Conservation (phyloP, 2,329 filamentous ascomycete species). For the Calonectria crousiana region DNA sequence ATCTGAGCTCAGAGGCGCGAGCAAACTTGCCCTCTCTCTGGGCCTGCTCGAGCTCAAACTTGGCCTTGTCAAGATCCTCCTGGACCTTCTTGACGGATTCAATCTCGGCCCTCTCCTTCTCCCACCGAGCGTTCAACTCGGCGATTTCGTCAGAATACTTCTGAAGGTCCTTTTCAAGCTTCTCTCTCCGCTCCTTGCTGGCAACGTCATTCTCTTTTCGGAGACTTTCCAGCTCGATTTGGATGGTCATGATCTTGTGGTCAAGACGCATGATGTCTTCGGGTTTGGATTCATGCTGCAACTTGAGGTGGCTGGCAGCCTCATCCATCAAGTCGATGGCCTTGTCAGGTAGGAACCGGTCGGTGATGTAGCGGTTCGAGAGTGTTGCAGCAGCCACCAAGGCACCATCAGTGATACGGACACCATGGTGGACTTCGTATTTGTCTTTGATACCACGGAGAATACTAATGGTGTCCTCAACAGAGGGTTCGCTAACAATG, state of each 20-base stretch:
- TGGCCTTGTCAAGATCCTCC: conserved; percentile 87
- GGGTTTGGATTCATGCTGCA: conserved; percentile 97
- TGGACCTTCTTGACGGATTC: conserved; percentile 89
- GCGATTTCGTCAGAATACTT: conserved; percentile 81
- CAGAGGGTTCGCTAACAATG: conserved; percentile 88
- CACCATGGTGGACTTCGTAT: conserved; percentile 97
- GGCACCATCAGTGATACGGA: conserved; percentile 92
- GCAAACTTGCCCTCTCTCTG: conserved; percentile 91
- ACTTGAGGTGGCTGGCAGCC: conserved; percentile 87
- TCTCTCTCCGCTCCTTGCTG: conserved; percentile 88
- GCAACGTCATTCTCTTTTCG: conserved; percentile 93
- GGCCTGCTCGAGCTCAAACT: conserved; percentile 87
- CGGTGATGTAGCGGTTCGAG: conserved; percentile 96
- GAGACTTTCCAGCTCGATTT: conserved; percentile 95
- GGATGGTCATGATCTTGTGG: conserved; percentile 95
- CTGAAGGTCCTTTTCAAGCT: conserved; percentile 83
- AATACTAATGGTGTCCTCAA: conserved; percentile 95
- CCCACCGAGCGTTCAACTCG: conserved; percentile 86
- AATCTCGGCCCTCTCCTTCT: conserved; percentile 88
- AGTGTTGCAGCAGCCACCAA: conserved; percentile 92
- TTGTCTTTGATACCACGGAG: conserved; percentile 96
- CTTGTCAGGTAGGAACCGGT: conserved; percentile 95
- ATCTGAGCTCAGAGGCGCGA: conserved; percentile 90
- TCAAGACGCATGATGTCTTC: conserved; percentile 94
- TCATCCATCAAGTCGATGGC: conserved; percentile 98